These are phyloP conservation scores for Macroventuria anomochaeta DNA, from an alignment of 2,329 filamentous ascomycete species.

Conservation along the genomic window DNA sequence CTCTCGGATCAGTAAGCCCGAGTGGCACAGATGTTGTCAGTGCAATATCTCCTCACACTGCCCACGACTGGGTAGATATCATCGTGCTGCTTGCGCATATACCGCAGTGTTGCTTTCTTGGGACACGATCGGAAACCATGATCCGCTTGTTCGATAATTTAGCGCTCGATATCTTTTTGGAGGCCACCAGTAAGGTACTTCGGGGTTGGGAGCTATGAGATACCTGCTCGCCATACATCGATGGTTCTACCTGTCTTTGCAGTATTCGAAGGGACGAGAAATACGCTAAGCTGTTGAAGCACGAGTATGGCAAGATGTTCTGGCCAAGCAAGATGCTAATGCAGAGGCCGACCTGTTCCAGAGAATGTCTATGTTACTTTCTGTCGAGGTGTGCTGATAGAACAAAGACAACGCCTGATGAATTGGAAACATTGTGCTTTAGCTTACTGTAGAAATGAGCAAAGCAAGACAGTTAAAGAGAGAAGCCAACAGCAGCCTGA, in stretches of 20 bases:
- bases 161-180: background rate
- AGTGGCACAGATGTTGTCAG: background rate
- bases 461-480: too few relatives aligned
- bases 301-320: background rate
- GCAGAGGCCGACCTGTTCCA: background rate
- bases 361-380: background rate
- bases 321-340: background rate
- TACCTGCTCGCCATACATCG: background rate
- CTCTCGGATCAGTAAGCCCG: background rate
- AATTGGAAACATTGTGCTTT: background rate
- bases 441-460: background rate
- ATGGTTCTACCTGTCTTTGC: background rate
- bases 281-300: background rate
- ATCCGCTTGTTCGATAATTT: background rate
- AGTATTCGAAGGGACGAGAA: background rate
- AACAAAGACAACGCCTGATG: background rate
- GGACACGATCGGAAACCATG: background rate
- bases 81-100: background rate
- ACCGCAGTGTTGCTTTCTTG: background rate
- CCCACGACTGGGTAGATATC: background rate
- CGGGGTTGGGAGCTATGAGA: background rate
- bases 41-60: background rate
- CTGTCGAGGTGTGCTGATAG: background rate
- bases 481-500: too few relatives aligned
- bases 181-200: background rate